A percentile compares a stretch with the other conserved stretches of the same genome.
Evolutionary conservation across 352 stramenopile genomes (phyloP).

Genomic region (Phytophthora fragariaefolia): DNA sequence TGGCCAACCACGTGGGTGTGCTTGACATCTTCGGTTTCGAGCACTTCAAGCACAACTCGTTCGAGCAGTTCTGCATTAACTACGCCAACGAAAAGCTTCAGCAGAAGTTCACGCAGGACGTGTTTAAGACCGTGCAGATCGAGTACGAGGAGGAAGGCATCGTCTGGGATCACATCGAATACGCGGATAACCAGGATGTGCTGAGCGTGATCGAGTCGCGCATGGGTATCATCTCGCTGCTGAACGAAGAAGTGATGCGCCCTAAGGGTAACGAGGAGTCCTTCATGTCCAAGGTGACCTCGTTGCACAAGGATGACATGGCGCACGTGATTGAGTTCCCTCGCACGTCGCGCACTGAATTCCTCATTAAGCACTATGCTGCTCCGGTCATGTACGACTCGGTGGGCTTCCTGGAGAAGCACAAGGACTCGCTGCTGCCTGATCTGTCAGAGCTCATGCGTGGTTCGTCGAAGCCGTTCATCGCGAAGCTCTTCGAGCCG

Average conservation of each 20-base stretch:
- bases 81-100: conserved; percentile 94
- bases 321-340: conserved; percentile 86
- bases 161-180: conserved; percentile 92
- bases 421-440: conserved; percentile 95
- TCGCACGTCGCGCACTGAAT: conserved; percentile 88
- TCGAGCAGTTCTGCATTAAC: conserved; percentile 96
- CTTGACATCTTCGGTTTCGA: conserved; percentile 99
- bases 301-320: conserved; percentile 88
- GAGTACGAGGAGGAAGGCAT: conserved; percentile 97
- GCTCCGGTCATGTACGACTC: conserved; percentile 94
- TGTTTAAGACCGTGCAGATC: conserved; percentile 93
- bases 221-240: conserved; percentile 90
- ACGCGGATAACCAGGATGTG: conserved; percentile 91
- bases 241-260: conserved; percentile 92
- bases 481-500: conserved; percentile 76
- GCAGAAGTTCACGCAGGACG: conserved; percentile 92
- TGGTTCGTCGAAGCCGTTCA: conserved; percentile 71
- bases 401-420: conserved; percentile 96
- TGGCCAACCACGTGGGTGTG: conserved; percentile 92
- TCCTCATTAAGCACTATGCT: conserved; percentile 96
- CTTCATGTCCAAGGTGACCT: conserved; percentile 87
- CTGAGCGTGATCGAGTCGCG: conserved; percentile 87
- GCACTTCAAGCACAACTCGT: conserved; percentile 97
- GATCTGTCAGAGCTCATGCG: conserved; percentile 93
- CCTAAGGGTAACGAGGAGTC: conserved; percentile 88